These are phyloP conservation scores for Bifiguratus adelaidae DNA, from an alignment of 192 early-diverging fungal species.

Conservation along the genomic window DNA sequence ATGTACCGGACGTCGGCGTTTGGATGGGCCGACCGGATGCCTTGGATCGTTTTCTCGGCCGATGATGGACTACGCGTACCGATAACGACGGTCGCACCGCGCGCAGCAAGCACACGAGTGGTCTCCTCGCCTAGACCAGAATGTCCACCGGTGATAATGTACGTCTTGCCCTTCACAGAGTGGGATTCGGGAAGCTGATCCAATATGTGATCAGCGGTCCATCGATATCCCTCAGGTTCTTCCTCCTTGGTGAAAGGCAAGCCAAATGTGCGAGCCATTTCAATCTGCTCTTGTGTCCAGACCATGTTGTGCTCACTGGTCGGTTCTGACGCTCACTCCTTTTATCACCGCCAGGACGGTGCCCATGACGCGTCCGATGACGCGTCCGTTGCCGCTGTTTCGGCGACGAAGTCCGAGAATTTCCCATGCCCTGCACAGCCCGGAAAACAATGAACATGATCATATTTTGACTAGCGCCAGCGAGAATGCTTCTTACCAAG, in stretches of 20 bases:
- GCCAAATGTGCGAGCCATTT: too few relatives aligned
- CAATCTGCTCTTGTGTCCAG: too few relatives aligned
- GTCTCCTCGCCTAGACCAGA: slow-evolving; percentile 1
- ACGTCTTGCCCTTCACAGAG: background rate
- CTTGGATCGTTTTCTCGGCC: background rate
- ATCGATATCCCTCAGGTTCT: background rate
- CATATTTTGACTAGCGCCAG: slow-evolving; percentile 43
- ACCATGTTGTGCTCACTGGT: too few relatives aligned
- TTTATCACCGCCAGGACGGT: too few relatives aligned
- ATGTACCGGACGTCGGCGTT: background rate
- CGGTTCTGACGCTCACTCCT: too few relatives aligned
- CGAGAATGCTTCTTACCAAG: slow-evolving; percentile 64
- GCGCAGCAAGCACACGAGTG: background rate
- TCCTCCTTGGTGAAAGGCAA: too few relatives aligned
- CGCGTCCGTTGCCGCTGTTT: too few relatives aligned
- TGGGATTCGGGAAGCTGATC: background rate
- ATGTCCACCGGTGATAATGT: slow-evolving; percentile 1
- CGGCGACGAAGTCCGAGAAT: slow-evolving; percentile 31
- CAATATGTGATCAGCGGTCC: background rate
- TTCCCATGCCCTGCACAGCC: slow-evolving; percentile 43
- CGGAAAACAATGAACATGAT: slow-evolving; percentile 41
- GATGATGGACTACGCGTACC: background rate
- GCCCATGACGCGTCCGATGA: too few relatives aligned
- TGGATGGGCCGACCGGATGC: background rate
- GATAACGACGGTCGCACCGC: background rate